Evolutionary conservation across 176 grass and related monocot species (phyloP), one percentile per base, ranked within the genome.

Genomic region (Ananas comosus): DNA sequence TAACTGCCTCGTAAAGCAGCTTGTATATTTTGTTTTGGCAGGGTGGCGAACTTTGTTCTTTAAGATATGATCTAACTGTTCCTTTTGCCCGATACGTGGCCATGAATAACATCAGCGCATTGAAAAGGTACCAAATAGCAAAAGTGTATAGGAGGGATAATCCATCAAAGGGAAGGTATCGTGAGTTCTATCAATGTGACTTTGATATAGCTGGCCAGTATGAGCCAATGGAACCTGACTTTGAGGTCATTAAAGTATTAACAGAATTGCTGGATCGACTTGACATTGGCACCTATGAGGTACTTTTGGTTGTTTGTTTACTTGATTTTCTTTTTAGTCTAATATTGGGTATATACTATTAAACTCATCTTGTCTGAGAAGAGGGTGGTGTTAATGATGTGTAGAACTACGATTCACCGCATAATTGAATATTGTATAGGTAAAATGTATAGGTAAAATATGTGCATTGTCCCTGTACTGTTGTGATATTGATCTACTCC

Each of bases 91-190:
- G 95, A 49, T 92, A 99, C 71, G 53, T 93, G 69, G 95, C 95
- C 14, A 93, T 93, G 90, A 94, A 99, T 81, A 86, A 83, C 74
- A 70, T 93, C 47, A 93, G 74, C 67, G 50, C 90, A 57, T 59
- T 99, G 23, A 99, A 92, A 78, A 80, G 95, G 53, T 99, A 99
- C 84, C 95, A 99, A 74, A 94, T 99, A 82, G 82, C 89, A 13
- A 99, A 99, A 83, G 95, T 99, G 70, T 99, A 99, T 79, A 83
- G 95, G 65, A 99, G 95, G 75, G 95, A 99, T 75, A 99, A 99
- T 53, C 90, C 95, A 51, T 93, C 89, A n/a, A 93, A 94, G 73
- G 95, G 95, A 77, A 87, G 95, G 51, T 99, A 86, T 51, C 82
- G 90, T 7, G 95, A 99, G 70, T 99, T 99, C 77, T 99, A 99